These are phyloP conservation scores for Aureococcus anophagefferens DNA, from an alignment of 108 stramenopile species.

Conservation along the genomic window DNA sequence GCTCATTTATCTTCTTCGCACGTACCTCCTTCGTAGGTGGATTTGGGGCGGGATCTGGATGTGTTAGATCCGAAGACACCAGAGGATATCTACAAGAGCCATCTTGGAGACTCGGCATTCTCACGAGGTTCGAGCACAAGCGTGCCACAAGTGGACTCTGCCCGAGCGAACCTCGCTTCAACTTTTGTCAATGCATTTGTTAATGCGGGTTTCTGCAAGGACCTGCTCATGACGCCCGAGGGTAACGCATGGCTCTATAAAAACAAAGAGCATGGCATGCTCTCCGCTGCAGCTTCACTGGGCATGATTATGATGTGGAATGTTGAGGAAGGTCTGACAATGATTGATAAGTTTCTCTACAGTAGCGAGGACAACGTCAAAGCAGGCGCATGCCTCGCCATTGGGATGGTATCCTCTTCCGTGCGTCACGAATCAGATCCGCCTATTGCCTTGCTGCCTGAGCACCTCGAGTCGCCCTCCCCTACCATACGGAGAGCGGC, in stretches of 20 bases:
- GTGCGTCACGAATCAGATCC: constrained; percentile 95
- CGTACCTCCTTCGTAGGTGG: constrained; percentile 29
- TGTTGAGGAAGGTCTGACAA: constrained; percentile 95
- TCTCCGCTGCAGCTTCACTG: constrained; percentile 90
- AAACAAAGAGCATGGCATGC: constrained; percentile 99
- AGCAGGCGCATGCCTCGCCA: constrained; percentile 92
- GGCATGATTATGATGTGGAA: constrained; percentile 96
- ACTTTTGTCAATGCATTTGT: constrained; percentile 98
- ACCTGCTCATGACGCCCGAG: constrained; percentile 77
- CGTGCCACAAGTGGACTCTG: constrained; percentile 71
- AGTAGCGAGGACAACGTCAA: constrained; percentile 87
- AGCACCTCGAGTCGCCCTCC: constrained; percentile 72
- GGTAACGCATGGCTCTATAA: constrained; percentile 80
- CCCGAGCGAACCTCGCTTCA: constrained; percentile 93
- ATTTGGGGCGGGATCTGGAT: constrained; percentile 66
- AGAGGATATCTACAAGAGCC: constrained; percentile 98
- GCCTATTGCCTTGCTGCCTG: constrained; percentile 81
- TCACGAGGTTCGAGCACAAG: constrained; percentile 36
- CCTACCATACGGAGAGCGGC: constrained; percentile 67
- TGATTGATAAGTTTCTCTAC: constrained; percentile 95
- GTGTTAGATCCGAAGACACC: constrained; percentile 89
- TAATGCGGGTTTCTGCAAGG: constrained; percentile 91
- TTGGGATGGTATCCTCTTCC: constrained; percentile 85
- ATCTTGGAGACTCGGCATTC: constrained; percentile 82
- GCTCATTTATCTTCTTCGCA: too few species aligned